Conservation (phyloP, 768 basidiomycete species). For the Phylloporus arenicola region DNA sequence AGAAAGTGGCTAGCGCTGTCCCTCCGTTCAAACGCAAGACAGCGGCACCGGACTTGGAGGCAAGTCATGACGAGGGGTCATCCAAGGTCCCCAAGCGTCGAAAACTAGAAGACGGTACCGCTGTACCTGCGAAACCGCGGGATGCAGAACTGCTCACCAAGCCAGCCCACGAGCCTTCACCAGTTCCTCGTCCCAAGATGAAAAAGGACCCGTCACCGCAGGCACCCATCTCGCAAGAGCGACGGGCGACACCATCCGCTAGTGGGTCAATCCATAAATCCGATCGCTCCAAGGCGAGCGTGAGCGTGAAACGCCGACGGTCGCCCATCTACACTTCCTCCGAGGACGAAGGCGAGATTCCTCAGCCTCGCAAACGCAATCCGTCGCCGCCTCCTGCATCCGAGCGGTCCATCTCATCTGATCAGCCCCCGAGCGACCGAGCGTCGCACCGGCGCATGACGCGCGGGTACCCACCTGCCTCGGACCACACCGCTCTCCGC, state of each 20-base stretch:
- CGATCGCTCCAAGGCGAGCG: constrained; percentile 19
- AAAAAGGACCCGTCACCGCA: constrained; percentile 34
- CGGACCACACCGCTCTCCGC: constrained; percentile 49
- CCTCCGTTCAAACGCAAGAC: constrained; percentile 39
- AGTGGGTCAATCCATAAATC: constrained; percentile 9
- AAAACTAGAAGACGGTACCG: constrained; percentile 36
- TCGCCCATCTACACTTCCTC: constrained; percentile 66
- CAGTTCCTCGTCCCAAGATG: constrained; percentile 27
- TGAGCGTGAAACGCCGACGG: constrained; percentile 41
- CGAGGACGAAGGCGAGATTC: constrained; percentile 50
- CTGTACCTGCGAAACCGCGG: constrained; percentile 10
- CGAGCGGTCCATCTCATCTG: constrained; percentile 20
- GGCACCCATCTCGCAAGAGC: constrained; percentile 13
- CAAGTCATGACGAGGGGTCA: constrained; percentile 22
- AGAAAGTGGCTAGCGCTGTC: constrained; percentile 11
- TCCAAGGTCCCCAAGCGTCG: constrained; percentile 35
- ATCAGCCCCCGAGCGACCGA: constrained; percentile 13
- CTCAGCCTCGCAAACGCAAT: constrained; percentile 24
- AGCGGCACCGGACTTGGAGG: constrained; percentile 26
- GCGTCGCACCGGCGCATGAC: constrained; percentile 23
- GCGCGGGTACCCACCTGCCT: constrained; percentile 35
- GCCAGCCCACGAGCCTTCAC: constrained; percentile 25
- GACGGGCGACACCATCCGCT: constrained; percentile 1
- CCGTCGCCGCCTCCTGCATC: constrained; percentile 25
- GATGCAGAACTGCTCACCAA: constrained; percentile 36